A percentile compares a stretch with the other conserved stretches of the same genome.
Evolutionary conservation across 2,329 filamentous ascomycete species (phyloP).

Genomic region (Colletotrichum theobromicola): DNA sequence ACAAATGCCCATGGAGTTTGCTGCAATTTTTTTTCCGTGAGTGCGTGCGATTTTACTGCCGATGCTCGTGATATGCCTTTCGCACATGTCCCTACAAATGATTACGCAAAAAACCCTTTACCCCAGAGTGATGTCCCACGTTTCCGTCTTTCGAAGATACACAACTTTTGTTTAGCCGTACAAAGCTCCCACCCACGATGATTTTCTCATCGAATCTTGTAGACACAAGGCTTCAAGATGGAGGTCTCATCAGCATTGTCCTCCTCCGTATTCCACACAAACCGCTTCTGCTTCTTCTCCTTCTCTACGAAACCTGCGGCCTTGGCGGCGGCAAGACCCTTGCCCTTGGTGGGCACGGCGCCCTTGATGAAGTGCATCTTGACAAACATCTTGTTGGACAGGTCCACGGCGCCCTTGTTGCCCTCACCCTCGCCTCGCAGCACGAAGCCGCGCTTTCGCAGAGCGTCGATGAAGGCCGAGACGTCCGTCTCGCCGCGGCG

Average conservation of each 20-base stretch:
- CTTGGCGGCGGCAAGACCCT: constrained; percentile 67
- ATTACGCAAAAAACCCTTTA: not conserved
- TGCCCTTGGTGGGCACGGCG: constrained; percentile 76
- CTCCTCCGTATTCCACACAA: constrained; percentile 61
- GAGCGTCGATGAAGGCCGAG: constrained; percentile 82
- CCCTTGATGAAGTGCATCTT: constrained; percentile 94
- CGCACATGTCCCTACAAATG: not conserved
- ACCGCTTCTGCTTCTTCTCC: constrained; percentile 57
- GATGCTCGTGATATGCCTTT: not conserved
- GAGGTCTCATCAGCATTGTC: constrained; percentile 64
- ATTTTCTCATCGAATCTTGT: constrained; percentile 76
- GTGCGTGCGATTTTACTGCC: not conserved
- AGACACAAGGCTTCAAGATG: constrained; percentile 92
- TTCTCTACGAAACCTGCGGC: constrained; percentile 54
- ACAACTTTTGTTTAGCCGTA: not conserved
- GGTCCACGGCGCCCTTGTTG: constrained; percentile 66
- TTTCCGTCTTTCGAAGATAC: not conserved
- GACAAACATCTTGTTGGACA: constrained; percentile 98
- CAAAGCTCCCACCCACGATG: not conserved
- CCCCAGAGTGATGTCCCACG: not conserved
- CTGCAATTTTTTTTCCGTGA: too few relatives aligned
- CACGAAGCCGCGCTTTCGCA: constrained; percentile 83
- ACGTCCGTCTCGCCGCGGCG: constrained; percentile 81
- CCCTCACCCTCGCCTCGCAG: constrained; percentile 65
- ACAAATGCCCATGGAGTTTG: not conserved